Conservation (phyloP, 2,329 filamentous ascomycete species). For the Anthostomella pinea region DNA sequence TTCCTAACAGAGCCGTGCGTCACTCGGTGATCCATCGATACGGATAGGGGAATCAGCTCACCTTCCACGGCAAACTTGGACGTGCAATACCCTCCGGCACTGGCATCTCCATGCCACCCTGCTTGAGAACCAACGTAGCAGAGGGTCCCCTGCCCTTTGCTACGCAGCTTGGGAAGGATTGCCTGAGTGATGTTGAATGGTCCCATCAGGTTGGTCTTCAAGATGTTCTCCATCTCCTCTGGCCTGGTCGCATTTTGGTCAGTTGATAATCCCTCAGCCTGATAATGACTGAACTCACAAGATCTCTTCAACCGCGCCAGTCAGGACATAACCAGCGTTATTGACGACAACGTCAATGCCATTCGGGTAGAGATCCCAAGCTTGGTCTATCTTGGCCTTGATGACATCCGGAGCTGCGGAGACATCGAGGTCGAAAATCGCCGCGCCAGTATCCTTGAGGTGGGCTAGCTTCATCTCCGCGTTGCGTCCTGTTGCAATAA, state of each 20-base stretch:
- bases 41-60: conserved; percentile 6
- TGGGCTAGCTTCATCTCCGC: conserved; percentile 31
- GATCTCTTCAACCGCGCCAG: conserved; percentile 30
- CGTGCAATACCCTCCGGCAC: conserved; percentile 25
- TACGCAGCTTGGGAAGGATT: conserved; percentile 31
- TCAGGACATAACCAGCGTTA: conserved; percentile 36
- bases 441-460: conserved; percentile 33
- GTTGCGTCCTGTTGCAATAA: conserved; percentile 41
- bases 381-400: conserved; percentile 19
- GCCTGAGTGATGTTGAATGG: conserved; percentile 36
- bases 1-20: conserved; percentile 17
- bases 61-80: conserved; percentile 24
- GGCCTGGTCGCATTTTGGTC: conserved; percentile 11
- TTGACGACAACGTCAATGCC: conserved; percentile 39
- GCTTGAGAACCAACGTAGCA: conserved; percentile 36
- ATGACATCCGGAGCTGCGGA: conserved; percentile 20
- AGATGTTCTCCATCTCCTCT: conserved; percentile 25
- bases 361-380: conserved; percentile 19
- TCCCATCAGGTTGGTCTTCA: conserved; percentile 38
- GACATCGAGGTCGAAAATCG: conserved; percentile 31
- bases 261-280: neutral
- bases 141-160: conserved; percentile 30
- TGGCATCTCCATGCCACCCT: conserved; percentile 32
- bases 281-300: conserved; percentile 10
- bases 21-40: neutral